Conservation (phyloP, 225 moss, liverwort and hornwort species). For the Straminergon stramineum region DNA sequence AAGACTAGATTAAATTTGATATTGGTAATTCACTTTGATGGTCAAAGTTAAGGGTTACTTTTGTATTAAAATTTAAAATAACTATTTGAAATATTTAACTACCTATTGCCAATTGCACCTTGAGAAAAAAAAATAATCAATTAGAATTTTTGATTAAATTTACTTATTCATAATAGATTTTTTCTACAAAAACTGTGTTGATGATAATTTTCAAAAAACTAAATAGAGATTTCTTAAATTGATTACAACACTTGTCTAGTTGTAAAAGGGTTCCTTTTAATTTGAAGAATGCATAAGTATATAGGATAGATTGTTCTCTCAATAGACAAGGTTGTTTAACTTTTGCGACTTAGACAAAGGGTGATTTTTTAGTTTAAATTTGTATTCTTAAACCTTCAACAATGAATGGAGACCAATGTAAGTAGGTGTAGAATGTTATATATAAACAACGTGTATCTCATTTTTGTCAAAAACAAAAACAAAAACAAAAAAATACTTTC, state of each 20-base stretch:
- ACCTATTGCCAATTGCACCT: no score
- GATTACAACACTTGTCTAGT: background rate
- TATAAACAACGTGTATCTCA: background rate
- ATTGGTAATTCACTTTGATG: no score
- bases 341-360: background rate
- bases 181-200: background rate
- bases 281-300: background rate
- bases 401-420: background rate
- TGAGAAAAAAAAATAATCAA: background rate
- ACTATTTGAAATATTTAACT: no score
- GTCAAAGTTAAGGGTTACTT: no score
- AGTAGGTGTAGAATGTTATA: background rate
- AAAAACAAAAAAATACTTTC: background rate
- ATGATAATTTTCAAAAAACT: background rate
- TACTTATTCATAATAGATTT: background rate
- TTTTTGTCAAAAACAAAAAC: no score
- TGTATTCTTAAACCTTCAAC: background rate
- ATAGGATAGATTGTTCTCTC: background rate
- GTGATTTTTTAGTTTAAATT: background rate
- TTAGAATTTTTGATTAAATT: accelerated
- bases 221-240: background rate
- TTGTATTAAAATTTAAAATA: no score
- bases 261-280: background rate
- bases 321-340: background rate
- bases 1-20: no score